phyloP scores from a whole-genome alignment of 345 rosid species.

The Pelargonium nanum region DNA sequence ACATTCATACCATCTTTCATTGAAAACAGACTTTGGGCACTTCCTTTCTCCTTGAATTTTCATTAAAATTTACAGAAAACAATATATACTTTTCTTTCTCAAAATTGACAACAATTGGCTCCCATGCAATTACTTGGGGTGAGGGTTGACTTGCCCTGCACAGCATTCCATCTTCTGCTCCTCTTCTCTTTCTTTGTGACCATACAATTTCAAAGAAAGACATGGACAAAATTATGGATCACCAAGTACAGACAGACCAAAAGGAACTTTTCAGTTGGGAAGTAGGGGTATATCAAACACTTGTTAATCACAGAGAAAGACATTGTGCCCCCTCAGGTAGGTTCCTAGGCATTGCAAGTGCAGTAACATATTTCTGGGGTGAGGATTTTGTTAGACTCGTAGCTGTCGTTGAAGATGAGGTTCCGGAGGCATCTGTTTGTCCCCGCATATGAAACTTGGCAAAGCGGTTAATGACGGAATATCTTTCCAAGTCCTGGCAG shows the following conservation, averaged over 20 bases:
- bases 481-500: conserved; percentile 63
- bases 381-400: conserved; percentile 21
- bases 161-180: too few relatives aligned
- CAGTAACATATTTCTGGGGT: conserved; percentile 59
- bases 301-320: conserved; percentile 48
- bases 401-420: conserved; percentile 13
- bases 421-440: conserved; percentile 30
- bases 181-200: too few relatives aligned
- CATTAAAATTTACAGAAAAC: neutral
- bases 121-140: too few relatives aligned
- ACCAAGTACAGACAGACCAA: too few relatives aligned
- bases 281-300: too few relatives aligned
- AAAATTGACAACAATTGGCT: neutral
- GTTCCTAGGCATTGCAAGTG: conserved; percentile 46
- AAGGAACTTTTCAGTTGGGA: too few relatives aligned
- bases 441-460: conserved; percentile 73
- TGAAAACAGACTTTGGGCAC: neutral
- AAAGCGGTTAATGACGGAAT: conserved; percentile 70
- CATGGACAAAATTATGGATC: too few relatives aligned
- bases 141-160: neutral
- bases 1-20: too few relatives aligned
- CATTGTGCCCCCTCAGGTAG: conserved; percentile 65
- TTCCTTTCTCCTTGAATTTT: neutral
- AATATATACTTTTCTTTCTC: neutral
- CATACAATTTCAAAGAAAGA: too few relatives aligned